Evolutionary conservation across 169 alveolate genomes (phyloP).

Genomic region (Plasmodium adleri): DNA sequence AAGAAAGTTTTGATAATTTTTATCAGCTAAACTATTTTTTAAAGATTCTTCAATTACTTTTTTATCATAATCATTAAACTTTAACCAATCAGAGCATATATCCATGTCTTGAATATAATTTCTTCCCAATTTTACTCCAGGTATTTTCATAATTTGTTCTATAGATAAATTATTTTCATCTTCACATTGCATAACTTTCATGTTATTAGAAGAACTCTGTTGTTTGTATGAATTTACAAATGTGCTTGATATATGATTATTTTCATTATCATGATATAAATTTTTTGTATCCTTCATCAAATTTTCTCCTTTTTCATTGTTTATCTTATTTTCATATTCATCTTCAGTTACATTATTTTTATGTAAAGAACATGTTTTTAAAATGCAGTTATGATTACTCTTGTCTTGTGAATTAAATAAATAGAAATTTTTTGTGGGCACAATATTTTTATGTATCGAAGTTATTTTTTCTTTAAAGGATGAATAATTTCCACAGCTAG

Average conservation of each 20-base stretch:
- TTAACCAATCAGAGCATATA: conserved; percentile 69
- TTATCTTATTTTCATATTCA: conserved; percentile 1
- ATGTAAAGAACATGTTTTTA: conserved; percentile 11
- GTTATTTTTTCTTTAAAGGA: conserved; percentile 30
- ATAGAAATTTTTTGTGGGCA: conserved; percentile 9
- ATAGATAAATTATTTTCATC: conserved; percentile 41
- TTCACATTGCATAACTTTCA: not conserved
- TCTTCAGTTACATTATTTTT: conserved; percentile 9
- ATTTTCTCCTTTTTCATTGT: conserved; percentile 1
- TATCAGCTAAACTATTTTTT: conserved; percentile 25
- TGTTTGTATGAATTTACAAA: conserved; percentile 16
- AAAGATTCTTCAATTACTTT: conserved; percentile 53
- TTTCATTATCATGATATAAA: conserved; percentile 19
- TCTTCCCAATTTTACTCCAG: conserved; percentile 67
- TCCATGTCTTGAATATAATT: conserved; percentile 65
- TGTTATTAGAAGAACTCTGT: conserved; percentile 23
- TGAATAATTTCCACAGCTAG: not conserved
- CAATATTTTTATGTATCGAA: conserved; percentile 14
- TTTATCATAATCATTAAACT: conserved; percentile 60
- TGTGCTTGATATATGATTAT: not conserved
- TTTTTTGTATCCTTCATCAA: conserved; percentile 17
- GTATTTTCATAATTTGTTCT: conserved; percentile 66
- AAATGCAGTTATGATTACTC: conserved; percentile 13
- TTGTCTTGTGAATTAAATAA: not conserved
- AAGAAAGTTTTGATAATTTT: conserved; percentile 20